Evolutionary conservation across 73 alveolate genomes (phyloP).

Genomic region (Halteria grandinella): DNA sequence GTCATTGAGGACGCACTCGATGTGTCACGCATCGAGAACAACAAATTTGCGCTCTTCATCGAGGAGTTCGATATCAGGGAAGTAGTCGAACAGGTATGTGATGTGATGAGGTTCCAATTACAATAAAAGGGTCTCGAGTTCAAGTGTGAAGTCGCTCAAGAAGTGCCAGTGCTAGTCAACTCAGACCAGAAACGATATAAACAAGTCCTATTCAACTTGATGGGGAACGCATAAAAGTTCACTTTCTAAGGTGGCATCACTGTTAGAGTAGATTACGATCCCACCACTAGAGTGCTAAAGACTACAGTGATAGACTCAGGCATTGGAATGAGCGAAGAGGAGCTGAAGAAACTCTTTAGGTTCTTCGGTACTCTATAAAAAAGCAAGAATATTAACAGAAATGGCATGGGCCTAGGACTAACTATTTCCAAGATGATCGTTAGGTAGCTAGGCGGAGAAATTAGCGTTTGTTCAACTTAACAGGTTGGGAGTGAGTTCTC

Average conservation of each 20-base stretch:
- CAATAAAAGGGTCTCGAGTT: constrained; percentile 28
- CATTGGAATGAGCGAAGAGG: constrained; percentile 60
- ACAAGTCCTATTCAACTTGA: constrained; percentile 52
- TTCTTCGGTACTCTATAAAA: constrained; percentile 62
- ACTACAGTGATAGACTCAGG: constrained; percentile 67
- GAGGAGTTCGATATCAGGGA: constrained; percentile 4
- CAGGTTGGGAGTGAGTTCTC: background rate
- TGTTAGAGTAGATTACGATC: constrained; percentile 6
- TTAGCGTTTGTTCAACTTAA: constrained; percentile 19
- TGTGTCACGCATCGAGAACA: constrained; percentile 40
- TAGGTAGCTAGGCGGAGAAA: constrained; percentile 27
- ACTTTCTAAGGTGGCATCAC: constrained; percentile 38
- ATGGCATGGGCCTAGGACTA: constrained; percentile 74
- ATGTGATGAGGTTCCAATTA: constrained; percentile 40
- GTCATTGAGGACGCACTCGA: constrained; percentile 49
- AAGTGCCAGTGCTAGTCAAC: background rate
- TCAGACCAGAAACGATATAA: constrained; percentile 61
- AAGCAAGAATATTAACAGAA: background rate
- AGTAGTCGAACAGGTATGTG: constrained; percentile 9
- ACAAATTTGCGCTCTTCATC: constrained; percentile 36
- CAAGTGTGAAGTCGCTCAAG: background rate
- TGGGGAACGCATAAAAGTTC: constrained; percentile 70
- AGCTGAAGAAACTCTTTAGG: constrained; percentile 40
- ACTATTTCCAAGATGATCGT: constrained; percentile 59
- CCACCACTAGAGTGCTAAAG: background rate